phyloP scores from a whole-genome alignment of 2,329 filamentous ascomycete genomes.

The Triangularia setosa region DNA sequence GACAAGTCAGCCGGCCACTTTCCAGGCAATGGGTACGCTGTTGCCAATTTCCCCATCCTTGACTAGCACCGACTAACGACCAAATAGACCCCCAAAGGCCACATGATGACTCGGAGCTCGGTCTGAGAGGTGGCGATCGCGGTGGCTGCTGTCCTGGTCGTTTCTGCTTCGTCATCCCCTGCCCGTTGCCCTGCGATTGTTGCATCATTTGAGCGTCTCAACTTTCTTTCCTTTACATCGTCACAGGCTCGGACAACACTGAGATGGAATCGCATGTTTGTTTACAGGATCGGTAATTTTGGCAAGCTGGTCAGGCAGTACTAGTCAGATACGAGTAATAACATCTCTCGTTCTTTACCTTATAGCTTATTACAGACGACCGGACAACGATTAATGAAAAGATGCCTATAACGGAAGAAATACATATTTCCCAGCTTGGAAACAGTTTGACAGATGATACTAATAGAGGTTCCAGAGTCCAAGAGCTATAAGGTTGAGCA shows the following conservation, averaged over 20 bases:
- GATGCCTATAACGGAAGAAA: no score
- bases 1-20: constrained; percentile 16
- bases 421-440: no score
- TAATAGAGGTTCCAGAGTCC: no score
- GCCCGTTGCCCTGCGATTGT: constrained; percentile 37
- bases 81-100: constrained; percentile 29
- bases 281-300: neutral
- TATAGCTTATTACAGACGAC: no score
- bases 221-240: neutral
- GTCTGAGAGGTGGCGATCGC: constrained; percentile 30
- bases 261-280: neutral
- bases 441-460: no score
- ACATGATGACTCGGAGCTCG: constrained; percentile 25
- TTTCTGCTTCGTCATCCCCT: constrained; percentile 39
- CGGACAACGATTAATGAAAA: no score
- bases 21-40: constrained; percentile 21
- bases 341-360: neutral
- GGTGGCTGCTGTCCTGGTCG: constrained; percentile 33
- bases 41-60: neutral
- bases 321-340: neutral
- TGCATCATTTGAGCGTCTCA: constrained; percentile 31
- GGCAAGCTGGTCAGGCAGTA: neutral
- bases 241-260: neutral
- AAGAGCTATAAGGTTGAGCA: no score
- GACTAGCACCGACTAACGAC: neutral